These are phyloP conservation scores for Leucocoprinus sp. DNA, from an alignment of 768 basidiomycete species.

Conservation along the genomic window DNA sequence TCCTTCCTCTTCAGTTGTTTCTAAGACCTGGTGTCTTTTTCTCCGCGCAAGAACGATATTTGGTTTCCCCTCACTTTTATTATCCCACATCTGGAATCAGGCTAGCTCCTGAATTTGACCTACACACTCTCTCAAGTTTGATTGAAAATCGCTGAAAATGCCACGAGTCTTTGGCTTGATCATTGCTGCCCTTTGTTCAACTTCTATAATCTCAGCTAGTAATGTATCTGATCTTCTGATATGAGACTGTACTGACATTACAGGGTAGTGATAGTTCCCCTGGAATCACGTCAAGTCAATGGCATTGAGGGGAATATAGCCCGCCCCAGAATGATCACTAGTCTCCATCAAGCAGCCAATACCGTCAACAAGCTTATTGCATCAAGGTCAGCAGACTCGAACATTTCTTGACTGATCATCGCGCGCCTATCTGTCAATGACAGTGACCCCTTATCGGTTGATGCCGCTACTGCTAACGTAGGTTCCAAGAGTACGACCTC, in stretches of 20 bases:
- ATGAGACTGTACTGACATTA: not conserved
- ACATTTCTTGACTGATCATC: not conserved
- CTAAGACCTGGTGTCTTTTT: not conserved
- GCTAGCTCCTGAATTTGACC: conserved; percentile 7
- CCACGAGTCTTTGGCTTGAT: conserved; percentile 2
- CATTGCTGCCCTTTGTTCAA: not conserved
- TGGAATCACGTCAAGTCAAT: conserved; percentile 10
- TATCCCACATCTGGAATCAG: not conserved
- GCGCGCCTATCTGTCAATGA: not conserved
- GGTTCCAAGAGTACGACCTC: not conserved
- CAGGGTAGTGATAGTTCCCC: conserved; percentile 1
- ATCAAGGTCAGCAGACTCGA: not conserved
- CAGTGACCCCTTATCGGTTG: conserved; percentile 18
- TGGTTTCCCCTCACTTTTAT: no score
- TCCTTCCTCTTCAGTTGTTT: not conserved
- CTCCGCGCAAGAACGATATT: not conserved
- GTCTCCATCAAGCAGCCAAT: conserved; percentile 16
- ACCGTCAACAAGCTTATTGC: conserved; percentile 17
- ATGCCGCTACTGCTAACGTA: conserved; percentile 14
- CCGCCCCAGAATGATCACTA: conserved; percentile 18
- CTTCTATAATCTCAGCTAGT: conserved; percentile 4
- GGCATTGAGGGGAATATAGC: conserved; percentile 17
- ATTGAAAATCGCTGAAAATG: not conserved
- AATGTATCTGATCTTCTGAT: not conserved
- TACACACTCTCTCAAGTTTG: not conserved